Evolutionary conservation across 805 yeast genomes (phyloP), one percentile per base, ranked within the genome.

Genomic region (Kodamaea laetipori): DNA sequence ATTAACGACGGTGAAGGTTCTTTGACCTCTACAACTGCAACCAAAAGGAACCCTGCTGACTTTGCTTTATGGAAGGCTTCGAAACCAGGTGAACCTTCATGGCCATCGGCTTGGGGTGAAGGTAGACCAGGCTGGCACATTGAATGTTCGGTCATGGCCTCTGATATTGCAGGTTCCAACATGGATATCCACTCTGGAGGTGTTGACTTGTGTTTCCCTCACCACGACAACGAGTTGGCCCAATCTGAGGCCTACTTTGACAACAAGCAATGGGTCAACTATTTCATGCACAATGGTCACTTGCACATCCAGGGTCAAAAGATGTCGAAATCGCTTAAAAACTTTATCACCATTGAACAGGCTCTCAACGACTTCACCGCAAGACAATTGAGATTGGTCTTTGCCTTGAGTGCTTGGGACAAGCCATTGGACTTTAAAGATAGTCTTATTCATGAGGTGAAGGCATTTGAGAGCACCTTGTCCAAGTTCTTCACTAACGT

Each of bases 61-160:
- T 94, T 94, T 67, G 99, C 99, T 1, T 74, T 94, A 26, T 94
- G 99, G 99, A 94, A 94, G 63, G 81, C 90, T 0, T 86, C 96
- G 6, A 94, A 94, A 62, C 92, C 96, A 6, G 99, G 99, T 55
- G 99, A 94, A 69, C 99, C 99, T 17, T 78, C 81, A 37, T 94
- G 98, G 98, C 78, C 75, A 4, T 88, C 97, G 2, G 90, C 92
- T 19, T 94, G 98, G 98, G 99, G 99, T 18, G 74, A 74, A 46
- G 99, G 99, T 41, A 84, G 99, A 64, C 99, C 99, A 10, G 99
- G 99, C 3, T 94, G 99, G 99, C 99, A 94, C 64, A 94, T 94
- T 63, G 99, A 94, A 69, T 94, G 99, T 76, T 90, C 97, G 6
- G 99, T 94, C 15, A 94, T 94, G 99, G 98, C 98, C 1, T 78